These are phyloP conservation scores for Phytopythium litorale DNA, from an alignment of 352 stramenopile genomes.

Conservation along the genomic window DNA sequence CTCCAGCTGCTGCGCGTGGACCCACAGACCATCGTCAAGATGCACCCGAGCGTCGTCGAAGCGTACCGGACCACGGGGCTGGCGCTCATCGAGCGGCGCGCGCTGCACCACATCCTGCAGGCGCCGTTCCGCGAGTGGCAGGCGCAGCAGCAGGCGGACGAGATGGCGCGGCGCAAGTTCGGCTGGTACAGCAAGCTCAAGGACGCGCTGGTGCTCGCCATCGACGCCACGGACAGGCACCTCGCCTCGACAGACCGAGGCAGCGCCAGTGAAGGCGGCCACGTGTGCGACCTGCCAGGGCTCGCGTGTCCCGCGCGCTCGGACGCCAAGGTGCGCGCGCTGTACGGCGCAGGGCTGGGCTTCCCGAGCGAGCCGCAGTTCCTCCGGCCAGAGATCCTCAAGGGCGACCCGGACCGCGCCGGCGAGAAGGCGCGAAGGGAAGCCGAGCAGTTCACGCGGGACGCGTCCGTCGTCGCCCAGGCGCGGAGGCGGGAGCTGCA, in stretches of 20 bases:
- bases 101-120: conserved; percentile 73
- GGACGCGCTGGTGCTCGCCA: conserved; percentile 41
- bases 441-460: conserved; percentile 39
- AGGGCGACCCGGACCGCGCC: conserved; percentile 59
- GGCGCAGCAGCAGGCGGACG: conserved; percentile 71
- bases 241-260: conserved; percentile 9
- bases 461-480: conserved; percentile 29
- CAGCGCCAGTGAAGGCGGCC: not conserved
- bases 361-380: conserved; percentile 46
- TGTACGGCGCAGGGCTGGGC: conserved; percentile 48
- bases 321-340: conserved; percentile 30
- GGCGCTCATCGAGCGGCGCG: conserved; percentile 82
- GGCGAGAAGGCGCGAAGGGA: conserved; percentile 61
- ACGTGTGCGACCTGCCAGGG: conserved; percentile 36
- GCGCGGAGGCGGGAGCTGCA: conserved; percentile 50
- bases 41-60: conserved; percentile 82
- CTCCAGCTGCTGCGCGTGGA: conserved; percentile 75
- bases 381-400: conserved; percentile 54
- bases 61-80: conserved; percentile 56
- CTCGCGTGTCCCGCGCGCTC: conserved; percentile 46
- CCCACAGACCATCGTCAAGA: conserved; percentile 67
- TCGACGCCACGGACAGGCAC: conserved; percentile 26
- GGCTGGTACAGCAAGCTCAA: conserved; percentile 82
- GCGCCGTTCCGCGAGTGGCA: conserved; percentile 59
- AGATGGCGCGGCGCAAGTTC: conserved; percentile 77